These are phyloP conservation scores for Talinum fruticosum DNA, from an alignment of 148 eudicot species.

Conservation along the genomic window DNA sequence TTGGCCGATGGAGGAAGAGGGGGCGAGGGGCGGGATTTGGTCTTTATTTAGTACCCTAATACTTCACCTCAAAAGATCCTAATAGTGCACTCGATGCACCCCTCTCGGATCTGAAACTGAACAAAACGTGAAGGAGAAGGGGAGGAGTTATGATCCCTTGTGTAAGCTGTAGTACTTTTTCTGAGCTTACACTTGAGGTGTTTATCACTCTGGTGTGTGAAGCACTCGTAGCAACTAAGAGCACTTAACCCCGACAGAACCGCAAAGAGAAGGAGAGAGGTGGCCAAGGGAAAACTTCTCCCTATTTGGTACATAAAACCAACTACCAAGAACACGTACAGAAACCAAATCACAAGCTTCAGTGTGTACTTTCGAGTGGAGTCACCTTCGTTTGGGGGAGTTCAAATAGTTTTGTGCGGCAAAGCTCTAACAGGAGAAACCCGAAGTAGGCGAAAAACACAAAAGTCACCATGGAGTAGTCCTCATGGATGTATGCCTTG, in stretches of 20 bases:
- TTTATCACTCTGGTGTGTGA: not conserved
- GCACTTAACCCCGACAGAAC: not conserved
- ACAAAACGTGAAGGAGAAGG: not conserved
- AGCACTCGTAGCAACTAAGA: not conserved
- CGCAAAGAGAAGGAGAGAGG: not conserved
- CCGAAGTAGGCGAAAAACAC: not conserved
- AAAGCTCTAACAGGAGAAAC: not conserved
- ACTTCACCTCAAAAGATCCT: not conserved
- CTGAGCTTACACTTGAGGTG: not conserved
- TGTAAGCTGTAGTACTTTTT: not conserved
- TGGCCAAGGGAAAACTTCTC: not conserved
- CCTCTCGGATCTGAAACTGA: not conserved
- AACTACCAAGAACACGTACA: not conserved
- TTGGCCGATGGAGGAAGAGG: too few species aligned
- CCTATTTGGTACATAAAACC: not conserved
- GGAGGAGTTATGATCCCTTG: not conserved
- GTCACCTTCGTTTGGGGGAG: not conserved
- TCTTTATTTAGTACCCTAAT: too few species aligned
- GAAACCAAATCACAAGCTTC: not conserved
- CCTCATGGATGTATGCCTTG: not conserved
- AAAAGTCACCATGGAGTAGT: constrained; percentile 4
- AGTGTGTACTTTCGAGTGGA: not conserved
- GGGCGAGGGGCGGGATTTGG: too few species aligned
- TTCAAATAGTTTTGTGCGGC: not conserved
- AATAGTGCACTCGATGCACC: not conserved